Percentiles rank a stretch among this genome's conserved stretches.
Evolutionary conservation across 2,329 filamentous ascomycete genomes (phyloP).

Genomic region (Xylariomycetidae sp.): DNA sequence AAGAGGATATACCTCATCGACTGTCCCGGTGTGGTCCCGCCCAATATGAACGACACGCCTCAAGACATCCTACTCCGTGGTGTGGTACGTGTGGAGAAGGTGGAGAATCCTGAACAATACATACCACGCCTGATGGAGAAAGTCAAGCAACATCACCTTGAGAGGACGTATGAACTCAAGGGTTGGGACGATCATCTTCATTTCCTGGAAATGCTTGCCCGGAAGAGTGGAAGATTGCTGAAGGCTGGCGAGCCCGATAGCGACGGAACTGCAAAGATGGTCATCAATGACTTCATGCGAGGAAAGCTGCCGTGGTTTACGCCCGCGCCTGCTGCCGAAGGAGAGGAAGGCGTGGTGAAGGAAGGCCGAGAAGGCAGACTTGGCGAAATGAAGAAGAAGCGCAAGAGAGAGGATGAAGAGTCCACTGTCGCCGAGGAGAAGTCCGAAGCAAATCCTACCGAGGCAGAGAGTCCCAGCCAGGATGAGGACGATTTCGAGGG

Average conservation of each 20-base stretch:
- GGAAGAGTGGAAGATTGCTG: slow-evolving; percentile 79
- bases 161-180: slow-evolving; percentile 85
- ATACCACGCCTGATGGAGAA: slow-evolving; percentile 74
- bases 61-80: slow-evolving; percentile 85
- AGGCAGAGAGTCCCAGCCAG: slow-evolving; percentile 17
- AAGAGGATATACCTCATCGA: slow-evolving; percentile 91
- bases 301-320: slow-evolving; percentile 98
- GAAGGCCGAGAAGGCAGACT: slow-evolving; percentile 70
- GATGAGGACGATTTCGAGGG: slow-evolving; percentile 39
- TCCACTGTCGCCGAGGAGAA: slow-evolving; percentile 28
- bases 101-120: slow-evolving; percentile 94
- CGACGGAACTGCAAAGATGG: slow-evolving; percentile 93
- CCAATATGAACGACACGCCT: slow-evolving; percentile 74
- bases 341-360: slow-evolving; percentile 45
- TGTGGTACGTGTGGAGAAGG: slow-evolving; percentile 90
- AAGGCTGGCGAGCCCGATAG: slow-evolving; percentile 93
- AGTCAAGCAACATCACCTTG: slow-evolving; percentile 81
- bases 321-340: slow-evolving; percentile 59
- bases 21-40: slow-evolving; percentile 92
- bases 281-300: slow-evolving; percentile 90
- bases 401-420: slow-evolving; percentile 54
- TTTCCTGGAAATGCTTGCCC: slow-evolving; percentile 79
- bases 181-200: slow-evolving; percentile 71
- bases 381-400: slow-evolving; percentile 82
- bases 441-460: slow-evolving; percentile 22